Base-by-base conservation (phyloP, 2,329 filamentous ascomycete genomes). In the Ceratocystis variospora region DNA sequence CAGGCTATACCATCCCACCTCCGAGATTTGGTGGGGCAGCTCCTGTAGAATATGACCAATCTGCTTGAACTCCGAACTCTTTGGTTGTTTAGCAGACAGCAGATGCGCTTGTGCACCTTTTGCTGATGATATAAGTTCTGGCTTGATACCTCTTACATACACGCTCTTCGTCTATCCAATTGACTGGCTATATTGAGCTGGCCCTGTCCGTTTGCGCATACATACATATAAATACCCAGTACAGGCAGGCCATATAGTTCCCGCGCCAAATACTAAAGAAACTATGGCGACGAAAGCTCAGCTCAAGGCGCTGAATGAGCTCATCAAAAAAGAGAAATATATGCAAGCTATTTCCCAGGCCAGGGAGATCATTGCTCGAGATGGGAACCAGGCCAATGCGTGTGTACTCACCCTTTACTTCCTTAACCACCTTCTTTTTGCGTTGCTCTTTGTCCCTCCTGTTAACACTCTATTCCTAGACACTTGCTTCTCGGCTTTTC, bases 401-500 rank as follows among this genome's bases (percentile, higher is more conserved):
- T 90, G 78, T 69, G 84, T 74, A 61, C 44, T 37, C 19, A 45
- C 31, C 0, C 22, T 64, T 62, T 37, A 61, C 48, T 5, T 53
- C 48, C 28, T 41, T 4, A 12, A 2, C 25, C 25, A 22, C n/a
- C n/a, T n/a, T n/a, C n/a, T n/a, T n/a, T 22, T 5, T 15, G 19
- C 3, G 10, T 53, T 10, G 19, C 19, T 53, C 48, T 15, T 25
- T 6, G 37, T 3, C 19, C 22, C 22, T 25, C 28, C 48, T 53
- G 15, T 31, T 59, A 37, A 59, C 55, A 22, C 12, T 37, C 70
- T 19, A 15, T 22, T n/a, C 31, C 10, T 41, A 68, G 67, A 37
- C 48, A 59, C 28, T 81, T 97, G n/a, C 95, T 96, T 73, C 79
- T 96, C 19, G 94, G 90, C 1, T 90, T 95, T 74, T 88, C 89